Evolutionary conservation across 345 rosid species (phyloP).

Genomic region (Acer campestre): DNA sequence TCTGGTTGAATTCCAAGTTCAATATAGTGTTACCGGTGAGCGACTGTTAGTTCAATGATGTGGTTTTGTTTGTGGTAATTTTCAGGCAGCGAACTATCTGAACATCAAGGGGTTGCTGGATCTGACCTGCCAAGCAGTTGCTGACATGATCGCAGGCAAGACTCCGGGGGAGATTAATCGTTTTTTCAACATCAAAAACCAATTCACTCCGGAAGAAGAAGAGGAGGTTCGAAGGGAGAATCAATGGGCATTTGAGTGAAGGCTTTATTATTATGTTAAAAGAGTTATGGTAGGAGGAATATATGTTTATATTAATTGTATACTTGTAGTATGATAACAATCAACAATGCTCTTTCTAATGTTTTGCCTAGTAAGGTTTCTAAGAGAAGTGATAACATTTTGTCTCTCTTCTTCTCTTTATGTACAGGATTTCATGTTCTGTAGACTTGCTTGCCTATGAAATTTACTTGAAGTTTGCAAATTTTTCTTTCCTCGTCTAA

Average conservation of each 20-base stretch:
- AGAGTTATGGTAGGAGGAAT: too few relatives aligned
- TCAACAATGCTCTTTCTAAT: too few relatives aligned
- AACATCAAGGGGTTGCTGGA: constrained; percentile 57
- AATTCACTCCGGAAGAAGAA: constrained; percentile 59
- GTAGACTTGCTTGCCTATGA: too few relatives aligned
- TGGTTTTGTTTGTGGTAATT: neutral
- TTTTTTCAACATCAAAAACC: constrained; percentile 61
- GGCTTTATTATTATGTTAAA: too few relatives aligned
- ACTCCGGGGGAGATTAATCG: constrained; percentile 62
- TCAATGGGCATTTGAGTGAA: constrained; percentile 73
- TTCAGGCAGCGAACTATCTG: constrained; percentile 69
- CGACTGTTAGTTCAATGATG: neutral
- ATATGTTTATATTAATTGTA: too few relatives aligned
- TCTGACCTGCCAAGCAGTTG: constrained; percentile 63
- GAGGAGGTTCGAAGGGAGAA: constrained; percentile 63
- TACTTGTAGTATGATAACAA: too few relatives aligned
- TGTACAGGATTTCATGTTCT: too few relatives aligned
- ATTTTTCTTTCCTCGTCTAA: too few relatives aligned
- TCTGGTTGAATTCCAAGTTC: neutral
- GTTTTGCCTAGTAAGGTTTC: too few relatives aligned
- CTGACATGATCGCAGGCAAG: constrained; percentile 72
- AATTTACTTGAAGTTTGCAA: too few relatives aligned
- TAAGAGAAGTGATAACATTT: too few relatives aligned
- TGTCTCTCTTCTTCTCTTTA: too few relatives aligned
- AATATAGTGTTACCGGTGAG: neutral